These are phyloP conservation scores for Multifurca ochricompacta DNA, from an alignment of 768 basidiomycete genomes.

Conservation along the genomic window DNA sequence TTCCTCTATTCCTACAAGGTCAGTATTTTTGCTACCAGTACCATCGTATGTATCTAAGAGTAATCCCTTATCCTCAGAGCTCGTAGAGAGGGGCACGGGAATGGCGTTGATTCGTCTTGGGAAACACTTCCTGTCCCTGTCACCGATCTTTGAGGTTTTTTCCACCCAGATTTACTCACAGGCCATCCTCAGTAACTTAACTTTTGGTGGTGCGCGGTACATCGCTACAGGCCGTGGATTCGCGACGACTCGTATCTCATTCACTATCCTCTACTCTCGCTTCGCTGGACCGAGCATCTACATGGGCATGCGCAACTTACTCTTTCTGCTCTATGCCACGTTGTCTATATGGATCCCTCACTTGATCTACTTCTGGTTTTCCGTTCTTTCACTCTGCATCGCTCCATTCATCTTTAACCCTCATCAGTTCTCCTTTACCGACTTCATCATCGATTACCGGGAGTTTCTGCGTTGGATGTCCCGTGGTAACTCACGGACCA, in stretches of 20 bases:
- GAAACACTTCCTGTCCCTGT: slow-evolving; percentile 95
- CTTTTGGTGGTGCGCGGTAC: slow-evolving; percentile 97
- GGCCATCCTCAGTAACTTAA: slow-evolving; percentile 92
- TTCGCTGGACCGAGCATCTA: slow-evolving; percentile 99
- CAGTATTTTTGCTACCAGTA: slow-evolving; percentile 21
- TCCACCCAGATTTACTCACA: slow-evolving; percentile 98
- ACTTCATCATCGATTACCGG: slow-evolving; percentile 98
- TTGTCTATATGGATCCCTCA: slow-evolving; percentile 90
- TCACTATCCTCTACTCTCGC: slow-evolving; percentile 94
- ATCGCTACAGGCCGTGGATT: slow-evolving; percentile 99
- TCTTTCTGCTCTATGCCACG: slow-evolving; percentile 85
- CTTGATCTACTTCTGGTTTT: slow-evolving; percentile 98
- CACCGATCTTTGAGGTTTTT: slow-evolving; percentile 98
- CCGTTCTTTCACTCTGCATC: slow-evolving; percentile 88
- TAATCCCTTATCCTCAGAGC: slow-evolving; percentile 42
- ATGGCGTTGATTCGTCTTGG: slow-evolving; percentile 88
- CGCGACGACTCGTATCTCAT: slow-evolving; percentile 92
- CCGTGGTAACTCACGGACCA: slow-evolving; percentile 91
- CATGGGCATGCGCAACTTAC: slow-evolving; percentile 91
- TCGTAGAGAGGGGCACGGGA: slow-evolving; percentile 93
- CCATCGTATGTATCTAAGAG: slow-evolving; percentile 8
- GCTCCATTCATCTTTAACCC: slow-evolving; percentile 99
- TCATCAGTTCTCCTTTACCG: slow-evolving; percentile 96
- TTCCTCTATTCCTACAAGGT: slow-evolving; percentile 96
- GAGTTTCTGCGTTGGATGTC: slow-evolving; percentile 99